Conservation (phyloP, 306 rosid genomes). For the Castanea sativa region DNA sequence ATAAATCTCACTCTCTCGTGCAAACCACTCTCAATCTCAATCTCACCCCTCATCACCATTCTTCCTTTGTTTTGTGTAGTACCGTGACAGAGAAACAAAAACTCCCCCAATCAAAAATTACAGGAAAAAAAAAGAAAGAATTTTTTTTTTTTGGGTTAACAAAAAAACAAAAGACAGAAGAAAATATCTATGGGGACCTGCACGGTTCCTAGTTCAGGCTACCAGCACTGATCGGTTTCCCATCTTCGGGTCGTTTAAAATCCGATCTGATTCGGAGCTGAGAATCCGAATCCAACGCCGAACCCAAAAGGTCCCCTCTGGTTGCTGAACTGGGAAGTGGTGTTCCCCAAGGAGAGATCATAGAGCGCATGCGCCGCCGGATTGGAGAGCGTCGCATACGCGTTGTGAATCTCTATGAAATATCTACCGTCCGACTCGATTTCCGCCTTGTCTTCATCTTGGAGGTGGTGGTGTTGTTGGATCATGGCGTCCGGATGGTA, state of each 20-base stretch:
- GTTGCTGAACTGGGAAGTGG: background rate
- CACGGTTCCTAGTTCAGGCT: constrained; percentile 11
- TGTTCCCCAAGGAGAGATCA: constrained; percentile 46
- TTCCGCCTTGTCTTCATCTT: too few relatives aligned
- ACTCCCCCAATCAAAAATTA: background rate
- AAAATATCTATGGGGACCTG: too few relatives aligned
- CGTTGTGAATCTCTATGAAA: constrained; percentile 74
- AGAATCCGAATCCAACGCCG: background rate
- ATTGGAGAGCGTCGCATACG: constrained; percentile 80
- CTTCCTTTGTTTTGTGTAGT: too few relatives aligned
- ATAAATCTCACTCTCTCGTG: too few relatives aligned
- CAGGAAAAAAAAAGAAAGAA: too few relatives aligned
- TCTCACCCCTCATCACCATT: too few relatives aligned
- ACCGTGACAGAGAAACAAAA: background rate
- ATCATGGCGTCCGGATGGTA: constrained; percentile 64
- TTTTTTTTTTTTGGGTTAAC: too few relatives aligned
- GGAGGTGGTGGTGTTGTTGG: too few relatives aligned
- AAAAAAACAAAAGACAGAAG: too few relatives aligned
- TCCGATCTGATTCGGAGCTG: constrained; percentile 26
- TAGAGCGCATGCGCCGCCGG: constrained; percentile 69
- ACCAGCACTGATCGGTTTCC: constrained; percentile 99
- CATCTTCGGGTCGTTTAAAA: constrained; percentile 61
- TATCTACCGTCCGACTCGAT: constrained; percentile 21
- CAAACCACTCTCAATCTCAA: too few relatives aligned
- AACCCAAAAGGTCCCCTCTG: constrained; percentile 17